Conservation (phyloP, 139 green algal genomes). For the Coelastrella sp. region DNA sequence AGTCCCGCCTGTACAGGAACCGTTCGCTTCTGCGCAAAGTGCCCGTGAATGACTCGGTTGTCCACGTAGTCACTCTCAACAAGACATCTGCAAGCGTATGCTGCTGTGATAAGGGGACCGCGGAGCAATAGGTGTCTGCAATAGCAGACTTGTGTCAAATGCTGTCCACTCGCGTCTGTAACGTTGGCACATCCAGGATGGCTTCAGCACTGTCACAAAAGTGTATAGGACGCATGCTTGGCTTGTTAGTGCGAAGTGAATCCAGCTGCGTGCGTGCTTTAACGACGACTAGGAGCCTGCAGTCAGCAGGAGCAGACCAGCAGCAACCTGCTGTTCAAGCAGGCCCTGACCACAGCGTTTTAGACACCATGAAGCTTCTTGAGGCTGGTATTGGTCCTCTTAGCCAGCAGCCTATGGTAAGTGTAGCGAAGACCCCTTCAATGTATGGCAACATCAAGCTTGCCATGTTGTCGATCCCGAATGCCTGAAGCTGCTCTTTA, state of each 20-base stretch:
- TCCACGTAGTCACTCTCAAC: too few relatives aligned
- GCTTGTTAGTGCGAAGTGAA: not conserved
- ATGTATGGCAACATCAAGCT: too few relatives aligned
- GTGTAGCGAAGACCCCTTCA: not conserved
- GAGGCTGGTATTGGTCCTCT: constrained; percentile 25
- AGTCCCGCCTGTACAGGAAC: too few relatives aligned
- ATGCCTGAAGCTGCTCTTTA: too few relatives aligned
- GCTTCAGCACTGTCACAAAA: not conserved
- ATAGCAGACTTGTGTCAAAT: not conserved
- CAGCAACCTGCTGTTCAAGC: not conserved
- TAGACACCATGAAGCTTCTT: constrained; percentile 19
- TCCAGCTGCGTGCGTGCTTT: not conserved
- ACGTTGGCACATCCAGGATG: not conserved
- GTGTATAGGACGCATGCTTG: not conserved
- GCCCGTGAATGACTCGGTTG: too few relatives aligned
- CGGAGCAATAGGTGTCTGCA: too few relatives aligned
- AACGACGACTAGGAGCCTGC: not conserved
- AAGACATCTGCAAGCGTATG: too few relatives aligned
- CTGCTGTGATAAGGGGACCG: too few relatives aligned
- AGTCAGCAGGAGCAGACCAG: constrained; percentile 18
- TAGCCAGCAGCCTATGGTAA: constrained; percentile 37
- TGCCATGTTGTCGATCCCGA: too few relatives aligned
- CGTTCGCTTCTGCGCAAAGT: too few relatives aligned
- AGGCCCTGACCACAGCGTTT: not conserved
- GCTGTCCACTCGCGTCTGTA: not conserved